Percentiles rank a stretch among this genome's conserved stretches.
Evolutionary conservation across 2,329 filamentous ascomycete genomes (phyloP).

Genomic region (Penicillium olsonii): DNA sequence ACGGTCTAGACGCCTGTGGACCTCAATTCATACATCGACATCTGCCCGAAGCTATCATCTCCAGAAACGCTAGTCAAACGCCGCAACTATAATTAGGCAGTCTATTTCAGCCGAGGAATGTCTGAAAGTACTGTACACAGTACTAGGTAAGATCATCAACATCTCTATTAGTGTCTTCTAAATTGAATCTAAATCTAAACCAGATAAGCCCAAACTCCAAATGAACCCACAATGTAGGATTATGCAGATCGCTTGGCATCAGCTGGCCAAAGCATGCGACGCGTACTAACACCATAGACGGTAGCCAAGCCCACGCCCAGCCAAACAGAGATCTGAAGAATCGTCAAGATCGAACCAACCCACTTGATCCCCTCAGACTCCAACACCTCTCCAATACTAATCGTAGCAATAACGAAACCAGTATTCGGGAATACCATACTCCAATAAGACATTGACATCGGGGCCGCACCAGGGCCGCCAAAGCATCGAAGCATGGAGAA

Average conservation of each 20-base stretch:
- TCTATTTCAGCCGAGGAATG: no score
- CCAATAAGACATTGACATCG: conserved; percentile 21
- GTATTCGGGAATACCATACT: conserved; percentile 44
- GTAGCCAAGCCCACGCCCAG: neutral
- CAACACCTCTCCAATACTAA: conserved; percentile 37
- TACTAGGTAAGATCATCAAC: no score
- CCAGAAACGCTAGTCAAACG: no score
- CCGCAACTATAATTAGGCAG: no score
- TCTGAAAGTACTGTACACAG: no score
- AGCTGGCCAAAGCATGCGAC: neutral
- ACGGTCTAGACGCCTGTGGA: no score
- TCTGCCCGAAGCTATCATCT: no score
- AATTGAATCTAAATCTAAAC: no score
- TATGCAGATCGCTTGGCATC: neutral
- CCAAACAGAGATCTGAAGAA: conserved; percentile 1
- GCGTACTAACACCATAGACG: neutral
- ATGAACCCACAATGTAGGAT: neutral
- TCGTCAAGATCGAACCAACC: neutral
- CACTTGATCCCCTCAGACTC: neutral
- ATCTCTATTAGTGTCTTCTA: no score
- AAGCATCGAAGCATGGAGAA: conserved; percentile 15
- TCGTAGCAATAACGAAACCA: conserved; percentile 47
- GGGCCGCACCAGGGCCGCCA: neutral
- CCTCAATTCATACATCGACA: neutral
- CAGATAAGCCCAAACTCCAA: neutral